phyloP scores from a whole-genome alignment of 2,329 filamentous ascomycete species.

The Colletotrichum falcatum region DNA sequence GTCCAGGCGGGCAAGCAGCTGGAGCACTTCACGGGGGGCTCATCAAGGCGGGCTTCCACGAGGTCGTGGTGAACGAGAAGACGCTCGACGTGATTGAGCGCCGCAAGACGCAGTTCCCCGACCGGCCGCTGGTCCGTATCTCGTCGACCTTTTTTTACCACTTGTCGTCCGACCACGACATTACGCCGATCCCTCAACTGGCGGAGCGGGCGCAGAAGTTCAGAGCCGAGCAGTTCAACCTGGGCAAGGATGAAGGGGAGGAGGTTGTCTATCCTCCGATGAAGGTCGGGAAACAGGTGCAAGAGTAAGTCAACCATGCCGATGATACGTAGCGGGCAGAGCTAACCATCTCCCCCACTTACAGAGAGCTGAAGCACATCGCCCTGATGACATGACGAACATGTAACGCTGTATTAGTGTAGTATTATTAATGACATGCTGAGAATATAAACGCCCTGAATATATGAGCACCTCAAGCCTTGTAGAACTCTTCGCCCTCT shows the following conservation, averaged over 20 bases:
- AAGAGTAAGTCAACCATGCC: conserved; percentile 57
- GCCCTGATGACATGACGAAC: conserved; percentile 55
- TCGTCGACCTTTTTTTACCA: conserved; percentile 73
- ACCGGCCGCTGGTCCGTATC: conserved; percentile 66
- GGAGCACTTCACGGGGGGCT: conserved; percentile 72
- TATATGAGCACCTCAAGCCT: conserved; percentile 20
- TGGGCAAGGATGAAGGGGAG: conserved; percentile 66
- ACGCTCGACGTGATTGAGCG: conserved; percentile 61
- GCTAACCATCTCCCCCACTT: conserved; percentile 7
- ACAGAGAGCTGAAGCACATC: conserved; percentile 65
- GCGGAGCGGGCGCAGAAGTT: conserved; percentile 58
- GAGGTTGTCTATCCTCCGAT: conserved; percentile 61
- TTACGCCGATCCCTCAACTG: conserved; percentile 63
- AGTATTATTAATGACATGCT: conserved; percentile 25
- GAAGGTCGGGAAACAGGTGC: conserved; percentile 71
- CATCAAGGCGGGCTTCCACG: conserved; percentile 71
- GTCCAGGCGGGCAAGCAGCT: conserved; percentile 74
- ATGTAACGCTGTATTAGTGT: conserved; percentile 27
- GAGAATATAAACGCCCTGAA: no score
- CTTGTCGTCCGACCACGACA: conserved; percentile 66
- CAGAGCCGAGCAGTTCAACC: conserved; percentile 58
- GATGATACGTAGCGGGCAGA: background rate
- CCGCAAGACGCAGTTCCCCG: conserved; percentile 56
- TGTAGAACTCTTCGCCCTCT: conserved; percentile 62
- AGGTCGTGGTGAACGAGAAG: conserved; percentile 68